These are phyloP conservation scores for Vitis hybrid DNA, from an alignment of 177 flowering plant species.

Conservation along the genomic window DNA sequence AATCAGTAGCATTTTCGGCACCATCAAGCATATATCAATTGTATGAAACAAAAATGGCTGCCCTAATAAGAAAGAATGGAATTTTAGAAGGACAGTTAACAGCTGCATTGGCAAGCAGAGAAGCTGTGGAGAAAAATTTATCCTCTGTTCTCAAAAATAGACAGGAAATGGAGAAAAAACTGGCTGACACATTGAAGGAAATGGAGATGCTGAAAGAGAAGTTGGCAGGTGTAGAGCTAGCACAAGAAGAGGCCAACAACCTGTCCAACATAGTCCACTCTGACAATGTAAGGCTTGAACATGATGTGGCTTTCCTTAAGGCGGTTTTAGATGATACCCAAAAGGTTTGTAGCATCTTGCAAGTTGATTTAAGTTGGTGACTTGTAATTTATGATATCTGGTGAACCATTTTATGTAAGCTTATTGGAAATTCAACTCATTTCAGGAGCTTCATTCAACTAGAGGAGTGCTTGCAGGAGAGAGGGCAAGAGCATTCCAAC, in stretches of 20 bases:
- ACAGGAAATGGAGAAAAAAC: conserved; percentile 78
- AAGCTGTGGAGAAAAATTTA: conserved; percentile 68
- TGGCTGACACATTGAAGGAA: conserved; percentile 64
- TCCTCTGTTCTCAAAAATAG: conserved; percentile 60
- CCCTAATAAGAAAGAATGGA: conserved; percentile 62
- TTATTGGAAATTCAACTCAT: not conserved
- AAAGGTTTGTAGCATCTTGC: conserved; percentile 49
- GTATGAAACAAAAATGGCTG: conserved; percentile 66
- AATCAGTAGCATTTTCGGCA: conserved; percentile 28
- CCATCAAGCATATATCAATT: conserved; percentile 50
- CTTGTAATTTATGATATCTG: not conserved
- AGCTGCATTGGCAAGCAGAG: conserved; percentile 64
- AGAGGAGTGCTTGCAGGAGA: conserved; percentile 95
- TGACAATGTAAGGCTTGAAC: conserved; percentile 96
- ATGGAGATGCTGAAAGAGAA: conserved; percentile 83
- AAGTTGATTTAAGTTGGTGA: not conserved
- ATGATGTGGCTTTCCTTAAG: conserved; percentile 95
- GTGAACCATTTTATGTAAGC: not conserved
- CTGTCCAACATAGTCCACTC: conserved; percentile 92
- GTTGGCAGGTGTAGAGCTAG: conserved; percentile 63
- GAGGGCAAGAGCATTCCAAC: conserved; percentile 92
- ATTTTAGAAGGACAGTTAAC: conserved; percentile 77
- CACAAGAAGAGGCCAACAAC: conserved; percentile 91
- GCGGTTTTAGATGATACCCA: conserved; percentile 97
- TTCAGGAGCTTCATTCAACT: conserved; percentile 93